Evolutionary conservation across 805 yeast species (phyloP), one percentile per base, ranked within the genome.

Genomic region (Cyberlindnera japonica): DNA sequence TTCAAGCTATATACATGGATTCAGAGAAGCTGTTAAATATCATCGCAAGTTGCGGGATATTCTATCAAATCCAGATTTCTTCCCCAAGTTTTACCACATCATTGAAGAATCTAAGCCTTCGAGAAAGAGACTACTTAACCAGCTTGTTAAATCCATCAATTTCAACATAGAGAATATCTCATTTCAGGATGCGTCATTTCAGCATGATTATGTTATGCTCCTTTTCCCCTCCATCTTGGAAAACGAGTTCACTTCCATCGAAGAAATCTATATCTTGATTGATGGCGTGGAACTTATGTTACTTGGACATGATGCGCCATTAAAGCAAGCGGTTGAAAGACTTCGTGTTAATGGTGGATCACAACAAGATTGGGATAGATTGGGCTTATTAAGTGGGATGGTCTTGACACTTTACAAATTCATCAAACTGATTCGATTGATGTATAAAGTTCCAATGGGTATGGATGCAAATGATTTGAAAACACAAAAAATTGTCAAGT

Each of bases 1-100:
- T 35, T 62, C 79, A 6, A 71, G 79, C 37, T 79, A 85, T 48
- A 58, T 69, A 3, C 84, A 79, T 41, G 93, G 91, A 0, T 53
- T 86, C 6, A 72, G 62, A 38, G 44, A 68, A 18, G 85, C 88
- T 0, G 69, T 73, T 3, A 53, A 59, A 0, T 81, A 77, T 53
- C 11, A 8, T 6, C 11, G 11, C 18, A 27, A 27, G n/a, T 60
- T n/a, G 14, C 28, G 14, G 28, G 28, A 6, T 25, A 13, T 13
- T 15, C 28, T 21, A n/a, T n/a, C n/a, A n/a, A n/a, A n/a, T n/a
- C n/a, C n/a, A n/a, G 45, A 37, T 1, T 69, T 72, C 40, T 53
- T 81, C 21, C 53, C 54, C 4, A 49, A 54, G 6, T 62, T 80
- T 33, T 70, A 74, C 44, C 53, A 59, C 2, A 62, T 79, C 7